Base-by-base conservation (phyloP, 179 eudicot species). In the Amaranthus tricolor region DNA sequence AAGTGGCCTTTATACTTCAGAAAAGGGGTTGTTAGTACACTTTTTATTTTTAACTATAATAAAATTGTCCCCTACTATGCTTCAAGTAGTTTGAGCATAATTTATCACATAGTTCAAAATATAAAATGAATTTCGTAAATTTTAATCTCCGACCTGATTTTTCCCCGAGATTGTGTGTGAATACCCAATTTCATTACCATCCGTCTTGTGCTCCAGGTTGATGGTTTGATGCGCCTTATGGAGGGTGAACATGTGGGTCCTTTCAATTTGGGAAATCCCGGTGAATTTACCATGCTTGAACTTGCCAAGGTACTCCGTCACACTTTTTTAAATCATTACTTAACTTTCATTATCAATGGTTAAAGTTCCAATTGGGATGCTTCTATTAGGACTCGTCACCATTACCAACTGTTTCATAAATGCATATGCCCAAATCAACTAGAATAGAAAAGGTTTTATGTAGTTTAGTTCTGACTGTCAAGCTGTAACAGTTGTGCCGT, bases 241-340 rank as follows among this genome's bases (percentile, higher is more conserved):
- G 91, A 88, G 82, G 91, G 91, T 24, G 89, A 88, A 51, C 91
- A 88, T 24, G 89, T 88, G 5, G 91, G 91, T 67, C 91, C 91
- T 21, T 88, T 88, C 74, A 88, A 88, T 74, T 86, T 88, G 20
- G 91, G 91, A 68, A 88, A 88, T 53, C 91, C 91, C 10, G 91
- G 91, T 70, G 91, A 88, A 84, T 88, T 88, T 79, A 88, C 91
- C 82, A 88, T 88, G 91, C 91, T 88, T 74, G 91, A 88, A 77
- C 91, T 88, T 47, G 91, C 91, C 9, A 77, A 88, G 91, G 89
- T 86, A 83, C 63, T 49, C 63, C 6, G 60, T 68, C 72, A 68
- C 6, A 31, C 8, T 52, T 48, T 14, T 54, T 24, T 51, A 5
- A 21, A 69, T 52, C 31, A 45, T 51, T 21, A 7, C 9, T 24